A percentile compares a stretch with the other conserved stretches of the same genome.
Conservation (phyloP, 1,284 basidiomycete species). For the Chalciporus sp. region DNA sequence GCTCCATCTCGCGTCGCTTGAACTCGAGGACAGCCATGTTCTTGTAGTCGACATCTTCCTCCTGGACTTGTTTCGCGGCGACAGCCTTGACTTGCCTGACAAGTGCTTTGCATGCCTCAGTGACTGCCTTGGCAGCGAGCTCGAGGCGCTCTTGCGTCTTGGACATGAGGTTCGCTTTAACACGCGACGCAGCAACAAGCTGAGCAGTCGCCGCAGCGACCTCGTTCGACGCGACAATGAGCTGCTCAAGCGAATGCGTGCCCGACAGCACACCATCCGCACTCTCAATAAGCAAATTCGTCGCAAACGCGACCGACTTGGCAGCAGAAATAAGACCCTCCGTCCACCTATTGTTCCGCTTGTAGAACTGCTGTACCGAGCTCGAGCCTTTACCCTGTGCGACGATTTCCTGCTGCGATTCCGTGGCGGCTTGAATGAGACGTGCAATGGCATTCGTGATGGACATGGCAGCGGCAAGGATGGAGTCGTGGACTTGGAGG, state of each 20-base stretch:
- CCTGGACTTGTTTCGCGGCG: constrained; percentile 80
- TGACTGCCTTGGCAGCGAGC: constrained; percentile 96
- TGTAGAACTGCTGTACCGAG: constrained; percentile 97
- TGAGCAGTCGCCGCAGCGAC: constrained; percentile 97
- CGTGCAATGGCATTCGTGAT: constrained; percentile 96
- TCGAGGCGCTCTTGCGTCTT: constrained; percentile 97
- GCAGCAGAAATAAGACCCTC: constrained; percentile 99
- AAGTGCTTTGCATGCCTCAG: constrained; percentile 96
- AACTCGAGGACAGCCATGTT: constrained; percentile 94
- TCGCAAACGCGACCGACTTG: constrained; percentile 96
- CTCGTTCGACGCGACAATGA: constrained; percentile 99
- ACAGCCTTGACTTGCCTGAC: constrained; percentile 97
- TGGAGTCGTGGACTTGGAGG: constrained; percentile 97
- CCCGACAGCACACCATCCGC: constrained; percentile 98
- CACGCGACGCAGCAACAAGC: constrained; percentile 96
- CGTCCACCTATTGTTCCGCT: constrained; percentile 99
- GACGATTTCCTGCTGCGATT: constrained; percentile 98
- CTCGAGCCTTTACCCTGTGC: constrained; percentile 92
- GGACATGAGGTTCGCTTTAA: constrained; percentile 98
- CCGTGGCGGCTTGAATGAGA: constrained; percentile 95
- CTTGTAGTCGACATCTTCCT: constrained; percentile 88
- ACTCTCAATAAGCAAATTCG: constrained; percentile 94
- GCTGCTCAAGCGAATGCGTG: constrained; percentile 95
- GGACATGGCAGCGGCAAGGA: constrained; percentile 89
- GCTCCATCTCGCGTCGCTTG: constrained; percentile 98